Conservation (phyloP, 1,284 basidiomycete genomes). For the Rhodotorula sp. region DNA sequence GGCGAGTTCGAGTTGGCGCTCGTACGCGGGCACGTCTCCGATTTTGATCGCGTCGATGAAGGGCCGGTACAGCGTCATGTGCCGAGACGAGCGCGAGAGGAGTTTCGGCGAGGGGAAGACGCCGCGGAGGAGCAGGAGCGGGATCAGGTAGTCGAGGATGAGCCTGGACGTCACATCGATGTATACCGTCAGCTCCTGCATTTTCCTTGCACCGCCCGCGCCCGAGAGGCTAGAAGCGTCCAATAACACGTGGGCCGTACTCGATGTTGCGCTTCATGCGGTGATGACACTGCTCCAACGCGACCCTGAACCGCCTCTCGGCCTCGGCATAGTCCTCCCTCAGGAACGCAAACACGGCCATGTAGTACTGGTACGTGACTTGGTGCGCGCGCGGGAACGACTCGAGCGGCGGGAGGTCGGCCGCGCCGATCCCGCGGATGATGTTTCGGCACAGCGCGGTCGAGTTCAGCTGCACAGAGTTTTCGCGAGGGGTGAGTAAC, state of each 20-base stretch:
- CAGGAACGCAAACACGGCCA: constrained; percentile 89
- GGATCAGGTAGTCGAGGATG: constrained; percentile 85
- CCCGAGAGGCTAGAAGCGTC: background rate
- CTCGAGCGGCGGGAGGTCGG: constrained; percentile 74
- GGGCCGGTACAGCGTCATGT: constrained; percentile 72
- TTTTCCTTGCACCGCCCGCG: background rate
- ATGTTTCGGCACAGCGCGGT: constrained; percentile 91
- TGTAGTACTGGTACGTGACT: constrained; percentile 88
- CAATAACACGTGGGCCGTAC: constrained; percentile 9
- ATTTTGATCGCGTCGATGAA: constrained; percentile 73
- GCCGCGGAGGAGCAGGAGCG: constrained; percentile 80
- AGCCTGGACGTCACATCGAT: constrained; percentile 57
- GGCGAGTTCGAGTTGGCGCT: constrained; percentile 65
- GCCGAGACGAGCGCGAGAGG: constrained; percentile 26
- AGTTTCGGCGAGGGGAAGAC: constrained; percentile 68
- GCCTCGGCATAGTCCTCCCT: constrained; percentile 86
- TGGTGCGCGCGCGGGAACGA: constrained; percentile 77
- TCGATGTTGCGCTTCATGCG: constrained; percentile 26
- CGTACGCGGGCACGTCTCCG: constrained; percentile 79
- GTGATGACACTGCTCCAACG: constrained; percentile 11
- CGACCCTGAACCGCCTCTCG: constrained; percentile 31
- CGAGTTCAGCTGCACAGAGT: constrained; percentile 66
- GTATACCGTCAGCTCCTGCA: background rate
- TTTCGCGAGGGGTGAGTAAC: no score
- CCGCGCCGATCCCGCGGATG: constrained; percentile 73